Evolutionary conservation across 495 filamentous ascomycete species (phyloP), one percentile per base, ranked within the genome.

Genomic region (Elasticomyces elasticus): DNA sequence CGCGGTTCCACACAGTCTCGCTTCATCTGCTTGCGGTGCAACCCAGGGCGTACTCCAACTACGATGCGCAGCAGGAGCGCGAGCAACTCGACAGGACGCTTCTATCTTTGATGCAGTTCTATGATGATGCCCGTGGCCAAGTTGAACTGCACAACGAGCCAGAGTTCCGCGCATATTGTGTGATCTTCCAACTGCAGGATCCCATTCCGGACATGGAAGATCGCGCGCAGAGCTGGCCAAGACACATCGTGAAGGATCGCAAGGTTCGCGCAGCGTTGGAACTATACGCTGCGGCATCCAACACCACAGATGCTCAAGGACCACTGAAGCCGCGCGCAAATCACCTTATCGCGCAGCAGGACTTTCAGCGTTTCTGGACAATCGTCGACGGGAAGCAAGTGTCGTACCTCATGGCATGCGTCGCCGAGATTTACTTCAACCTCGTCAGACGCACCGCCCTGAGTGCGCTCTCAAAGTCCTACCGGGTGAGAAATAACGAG

Each of bases 341-440:
- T 17, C 79, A 78, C 62, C 64, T 71, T 38, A 70, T 81, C 55
- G 74, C 82, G 1, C 79, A 84, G 49, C 77, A 80, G 2, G 83
- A 83, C 46, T 84, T 79, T 61, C 63, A 74, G 19, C 77, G 81
- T 24, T 92, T 92, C 64, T 97, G 94, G 70, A 73, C 72, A 1
- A 73, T 92, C 33, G 71, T 96, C 37, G 75, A 80, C 49, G 82
- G 84, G 10, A 76, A 76, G 1, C 68, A 74, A 47, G 79, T 89
- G 1, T 87, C 91, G 0, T 97, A 95, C 67, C 77, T 90, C 19
- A 91, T 94, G 84, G 91, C 86, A 5, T 96, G 91, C 66, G 83
- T 95, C 35, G 89, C 90, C 1, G 90, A 96, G 64, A 83, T 90
- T 15, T 86, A 89, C 59, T 97, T 97, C 69, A 86, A 83, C 48